These are phyloP conservation scores for Geoglossum glabrum DNA, from an alignment of 495 filamentous ascomycete species.

Conservation along the genomic window DNA sequence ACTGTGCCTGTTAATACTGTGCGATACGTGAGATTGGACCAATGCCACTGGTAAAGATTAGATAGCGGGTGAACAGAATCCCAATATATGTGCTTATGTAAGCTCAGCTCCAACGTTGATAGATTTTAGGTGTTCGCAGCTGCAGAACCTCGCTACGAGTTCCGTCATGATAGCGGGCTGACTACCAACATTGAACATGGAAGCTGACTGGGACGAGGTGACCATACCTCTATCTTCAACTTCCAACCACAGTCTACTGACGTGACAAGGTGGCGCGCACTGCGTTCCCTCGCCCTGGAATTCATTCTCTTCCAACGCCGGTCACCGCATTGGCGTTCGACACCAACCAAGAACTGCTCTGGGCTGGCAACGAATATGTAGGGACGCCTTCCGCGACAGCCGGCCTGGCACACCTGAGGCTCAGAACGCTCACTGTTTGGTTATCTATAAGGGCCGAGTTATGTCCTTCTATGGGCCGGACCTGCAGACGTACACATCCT, in stretches of 20 bases:
- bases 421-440: neutral
- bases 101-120: too few species aligned
- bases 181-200: conserved; percentile 13
- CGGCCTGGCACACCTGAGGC: neutral
- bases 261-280: conserved; percentile 41
- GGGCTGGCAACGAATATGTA: conserved; percentile 79
- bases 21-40: neutral
- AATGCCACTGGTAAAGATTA: too few species aligned
- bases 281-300: conserved; percentile 43
- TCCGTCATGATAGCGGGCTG: neutral
- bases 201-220: conserved; percentile 43
- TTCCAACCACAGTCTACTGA: too few species aligned
- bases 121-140: neutral
- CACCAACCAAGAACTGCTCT: conserved; percentile 67
- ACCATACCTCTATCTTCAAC: conserved; percentile 13
- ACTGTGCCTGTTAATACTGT: neutral
- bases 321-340: conserved; percentile 70
- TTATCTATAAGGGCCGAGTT: conserved; percentile 45
- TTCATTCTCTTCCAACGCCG: conserved; percentile 39
- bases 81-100: too few species aligned
- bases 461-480: conserved; percentile 69
- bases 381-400: neutral
- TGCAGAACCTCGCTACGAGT: too few species aligned
- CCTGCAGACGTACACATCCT: conserved; percentile 60
- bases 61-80: too few species aligned